Conservation (phyloP, 768 basidiomycete species). For the Psilocybe subaeruginosa region DNA sequence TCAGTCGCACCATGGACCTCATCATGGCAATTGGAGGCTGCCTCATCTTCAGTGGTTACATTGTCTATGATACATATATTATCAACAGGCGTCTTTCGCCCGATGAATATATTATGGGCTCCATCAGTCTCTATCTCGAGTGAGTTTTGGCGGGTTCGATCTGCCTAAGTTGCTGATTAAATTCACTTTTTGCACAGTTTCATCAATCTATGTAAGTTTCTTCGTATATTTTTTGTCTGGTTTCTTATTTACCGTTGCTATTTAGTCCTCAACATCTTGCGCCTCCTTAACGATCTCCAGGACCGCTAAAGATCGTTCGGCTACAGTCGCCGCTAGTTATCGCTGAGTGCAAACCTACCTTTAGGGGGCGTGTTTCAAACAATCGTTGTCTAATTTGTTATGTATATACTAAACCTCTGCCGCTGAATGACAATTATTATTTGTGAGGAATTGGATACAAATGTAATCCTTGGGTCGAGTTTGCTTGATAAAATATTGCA, state of each 20-base stretch:
- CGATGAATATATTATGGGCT: constrained; percentile 92
- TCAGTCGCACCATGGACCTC: constrained; percentile 79
- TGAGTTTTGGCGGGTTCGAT: constrained; percentile 38
- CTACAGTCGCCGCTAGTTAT: neutral
- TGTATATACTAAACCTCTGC: neutral
- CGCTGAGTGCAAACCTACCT: neutral
- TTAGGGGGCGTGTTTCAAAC: neutral
- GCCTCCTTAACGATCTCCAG: constrained; percentile 68
- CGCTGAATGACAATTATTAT: neutral
- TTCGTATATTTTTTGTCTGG: neutral
- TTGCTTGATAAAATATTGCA: neutral
- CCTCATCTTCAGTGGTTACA: constrained; percentile 86
- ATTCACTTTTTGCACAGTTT: constrained; percentile 51
- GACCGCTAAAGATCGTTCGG: constrained; percentile 32
- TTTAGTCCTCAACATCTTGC: constrained; percentile 82
- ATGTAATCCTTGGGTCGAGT: neutral
- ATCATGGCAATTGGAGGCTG: constrained; percentile 78
- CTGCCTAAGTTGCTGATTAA: constrained; percentile 16
- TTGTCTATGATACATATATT: constrained; percentile 88
- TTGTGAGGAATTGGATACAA: neutral
- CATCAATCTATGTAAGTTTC: constrained; percentile 79
- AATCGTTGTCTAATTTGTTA: neutral
- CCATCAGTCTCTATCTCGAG: constrained; percentile 95
- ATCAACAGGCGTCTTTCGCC: constrained; percentile 90
- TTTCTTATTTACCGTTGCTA: constrained; percentile 10